Percentiles rank a stretch among this genome's conserved stretches.
Conservation (phyloP, 108 stramenopile species). For the Discostella pseudostelligera region DNA sequence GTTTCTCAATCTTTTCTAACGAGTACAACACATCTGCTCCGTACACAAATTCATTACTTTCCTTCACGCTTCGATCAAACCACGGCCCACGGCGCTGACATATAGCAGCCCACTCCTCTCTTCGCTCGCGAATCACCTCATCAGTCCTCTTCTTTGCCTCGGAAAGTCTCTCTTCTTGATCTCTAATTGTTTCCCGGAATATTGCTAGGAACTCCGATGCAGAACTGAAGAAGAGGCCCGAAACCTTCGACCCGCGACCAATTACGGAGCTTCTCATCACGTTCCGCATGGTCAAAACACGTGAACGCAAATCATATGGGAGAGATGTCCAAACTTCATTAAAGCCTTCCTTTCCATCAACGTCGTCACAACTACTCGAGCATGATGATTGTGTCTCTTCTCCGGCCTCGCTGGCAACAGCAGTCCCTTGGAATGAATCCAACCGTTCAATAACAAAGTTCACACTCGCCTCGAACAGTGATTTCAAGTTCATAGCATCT, state of each 20-base stretch:
- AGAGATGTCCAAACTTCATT: slow-evolving; percentile 42
- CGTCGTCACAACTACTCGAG: slow-evolving; percentile 1
- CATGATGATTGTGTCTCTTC: slow-evolving; percentile 2
- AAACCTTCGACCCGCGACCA: slow-evolving; percentile 46
- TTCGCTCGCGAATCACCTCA: slow-evolving; percentile 45
- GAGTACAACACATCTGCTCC: slow-evolving; percentile 39
- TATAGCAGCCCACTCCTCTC: slow-evolving; percentile 32
- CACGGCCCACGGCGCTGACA: slow-evolving; percentile 32
- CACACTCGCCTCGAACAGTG: slow-evolving; percentile 58
- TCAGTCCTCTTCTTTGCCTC: slow-evolving; percentile 35
- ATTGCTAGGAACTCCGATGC: slow-evolving; percentile 51
- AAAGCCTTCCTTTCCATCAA: slow-evolving; percentile 12
- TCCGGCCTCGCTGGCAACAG: background rate
- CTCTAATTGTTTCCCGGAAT: slow-evolving; percentile 42
- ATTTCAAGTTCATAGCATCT: slow-evolving; percentile 59
- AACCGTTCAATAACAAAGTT: slow-evolving; percentile 41
- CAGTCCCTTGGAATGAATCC: slow-evolving; percentile 32
- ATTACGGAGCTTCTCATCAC: slow-evolving; percentile 45
- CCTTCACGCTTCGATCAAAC: slow-evolving; percentile 41
- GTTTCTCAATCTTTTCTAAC: slow-evolving; percentile 33
- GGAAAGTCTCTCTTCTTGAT: slow-evolving; percentile 33
- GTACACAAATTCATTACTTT: slow-evolving; percentile 31
- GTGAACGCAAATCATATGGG: slow-evolving; percentile 34
- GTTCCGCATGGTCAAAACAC: slow-evolving; percentile 48
- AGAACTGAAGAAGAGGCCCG: slow-evolving; percentile 44